Evolutionary conservation across 352 stramenopile species (phyloP).

Genomic region (Aphanomyces astaci): DNA sequence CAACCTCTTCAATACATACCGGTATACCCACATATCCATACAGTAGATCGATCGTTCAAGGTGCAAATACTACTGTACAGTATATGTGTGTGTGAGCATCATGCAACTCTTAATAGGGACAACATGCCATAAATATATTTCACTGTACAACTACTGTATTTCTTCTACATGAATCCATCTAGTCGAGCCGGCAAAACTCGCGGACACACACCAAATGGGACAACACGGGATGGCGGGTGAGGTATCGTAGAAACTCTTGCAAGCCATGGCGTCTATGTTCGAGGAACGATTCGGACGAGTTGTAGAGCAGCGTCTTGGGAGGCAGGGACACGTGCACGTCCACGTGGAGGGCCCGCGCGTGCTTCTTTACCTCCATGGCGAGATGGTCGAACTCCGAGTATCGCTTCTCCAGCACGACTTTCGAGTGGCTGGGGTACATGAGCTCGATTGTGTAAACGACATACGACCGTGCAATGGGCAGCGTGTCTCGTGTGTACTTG

Average conservation of each 20-base stretch:
- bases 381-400: constrained; percentile 9
- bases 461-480: neutral
- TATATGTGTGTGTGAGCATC: no score
- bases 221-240: neutral
- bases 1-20: no score
- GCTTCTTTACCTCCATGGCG: neutral
- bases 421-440: neutral
- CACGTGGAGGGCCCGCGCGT: neutral
- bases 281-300: neutral
- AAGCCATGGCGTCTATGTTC: neutral
- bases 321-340: neutral
- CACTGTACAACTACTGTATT: neutral
- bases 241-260: neutral
- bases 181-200: neutral
- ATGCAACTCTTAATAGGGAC: no score
- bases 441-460: constrained; percentile 11
- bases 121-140: neutral
- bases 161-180: neutral
- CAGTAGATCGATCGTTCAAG: no score
- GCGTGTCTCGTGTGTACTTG: neutral
- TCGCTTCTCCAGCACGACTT: neutral
- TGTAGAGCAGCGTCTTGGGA: neutral
- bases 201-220: neutral
- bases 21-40: no score
- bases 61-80: no score